phyloP scores from a whole-genome alignment of 148 eudicot genomes.

The Rheum nobile region DNA sequence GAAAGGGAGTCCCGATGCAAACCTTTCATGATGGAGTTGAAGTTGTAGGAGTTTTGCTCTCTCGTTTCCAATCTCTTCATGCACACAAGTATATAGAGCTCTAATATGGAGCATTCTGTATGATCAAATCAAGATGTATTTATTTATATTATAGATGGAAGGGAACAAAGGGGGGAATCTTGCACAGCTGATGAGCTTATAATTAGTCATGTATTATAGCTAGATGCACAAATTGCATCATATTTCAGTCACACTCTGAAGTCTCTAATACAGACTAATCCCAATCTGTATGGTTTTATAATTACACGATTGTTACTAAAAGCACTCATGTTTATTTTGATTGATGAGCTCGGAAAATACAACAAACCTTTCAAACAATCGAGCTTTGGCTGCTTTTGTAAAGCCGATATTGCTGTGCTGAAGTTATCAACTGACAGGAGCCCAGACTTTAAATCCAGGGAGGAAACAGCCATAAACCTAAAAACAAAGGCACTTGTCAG shows the following conservation, averaged over 20 bases:
- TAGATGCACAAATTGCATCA: not conserved
- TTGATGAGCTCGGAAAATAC: not conserved
- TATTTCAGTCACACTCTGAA: not conserved
- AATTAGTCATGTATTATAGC: too few species aligned
- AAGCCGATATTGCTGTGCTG: conserved; percentile 35
- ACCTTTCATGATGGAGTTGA: conserved; percentile 91
- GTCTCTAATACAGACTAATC: not conserved
- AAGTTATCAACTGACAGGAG: conserved; percentile 59
- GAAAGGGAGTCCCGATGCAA: conserved; percentile 2
- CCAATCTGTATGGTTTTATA: not conserved
- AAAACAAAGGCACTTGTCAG: not conserved
- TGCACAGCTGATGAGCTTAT: not conserved
- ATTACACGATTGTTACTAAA: not conserved
- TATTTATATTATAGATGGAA: conserved; percentile 1
- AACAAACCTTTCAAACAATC: conserved; percentile 60
- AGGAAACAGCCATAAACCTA: conserved; percentile 69
- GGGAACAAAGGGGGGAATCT: not conserved
- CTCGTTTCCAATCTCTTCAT: conserved; percentile 84
- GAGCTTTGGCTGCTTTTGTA: conserved; percentile 66
- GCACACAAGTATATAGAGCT: conserved; percentile 73
- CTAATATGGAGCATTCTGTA: conserved; percentile 78
- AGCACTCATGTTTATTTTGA: not conserved
- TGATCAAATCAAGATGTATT: conserved; percentile 6
- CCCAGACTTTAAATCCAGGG: conserved; percentile 58
- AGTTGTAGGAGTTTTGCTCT: conserved; percentile 72